A percentile compares a stretch with the other conserved stretches of the same genome.
These are phyloP conservation scores for Talaromyces amestolkiae DNA, from an alignment of 2,329 filamentous ascomycete species.

Conservation along the genomic window DNA sequence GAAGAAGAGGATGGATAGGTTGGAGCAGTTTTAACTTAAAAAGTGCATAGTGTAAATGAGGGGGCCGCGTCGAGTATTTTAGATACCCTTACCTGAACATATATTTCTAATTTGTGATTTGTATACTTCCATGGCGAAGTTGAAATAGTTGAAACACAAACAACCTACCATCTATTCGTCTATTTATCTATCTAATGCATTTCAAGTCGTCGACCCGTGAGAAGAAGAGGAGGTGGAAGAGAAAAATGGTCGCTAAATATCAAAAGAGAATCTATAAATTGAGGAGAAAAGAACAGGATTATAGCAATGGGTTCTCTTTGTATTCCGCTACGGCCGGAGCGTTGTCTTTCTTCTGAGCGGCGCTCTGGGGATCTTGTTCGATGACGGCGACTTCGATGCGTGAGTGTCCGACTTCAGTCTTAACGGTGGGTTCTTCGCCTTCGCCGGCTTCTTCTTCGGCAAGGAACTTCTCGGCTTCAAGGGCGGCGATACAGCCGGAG, in stretches of 20 bases:
- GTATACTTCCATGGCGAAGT: too few species aligned
- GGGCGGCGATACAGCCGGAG: conserved; percentile 89
- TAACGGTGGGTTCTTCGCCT: conserved; percentile 38
- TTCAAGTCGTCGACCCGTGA: neutral
- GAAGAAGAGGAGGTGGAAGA: neutral
- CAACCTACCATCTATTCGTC: conserved; percentile 8
- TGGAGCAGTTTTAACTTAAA: conserved; percentile 34
- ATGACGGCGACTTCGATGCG: conserved; percentile 29
- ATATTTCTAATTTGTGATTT: neutral
- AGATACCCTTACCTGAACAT: conserved; percentile 11
- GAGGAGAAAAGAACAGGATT: conserved; percentile 24
- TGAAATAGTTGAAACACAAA: neutral
- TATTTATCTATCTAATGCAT: conserved; percentile 12
- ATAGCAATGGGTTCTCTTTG: conserved; percentile 63
- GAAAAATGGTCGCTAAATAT: conserved; percentile 1
- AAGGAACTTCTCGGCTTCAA: conserved; percentile 93
- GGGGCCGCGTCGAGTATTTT: neutral
- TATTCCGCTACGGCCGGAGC: conserved; percentile 52
- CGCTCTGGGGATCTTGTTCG: conserved; percentile 8
- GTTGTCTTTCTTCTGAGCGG: conserved; percentile 10
- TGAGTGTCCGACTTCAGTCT: conserved; percentile 49
- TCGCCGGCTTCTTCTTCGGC: conserved; percentile 66
- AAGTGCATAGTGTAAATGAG: neutral
- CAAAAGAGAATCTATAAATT: neutral
- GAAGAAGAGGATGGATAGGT: conserved; percentile 69